A percentile compares a stretch with the other conserved stretches of the same genome.
Conservation (phyloP, 1,284 basidiomycete genomes). For the Tilletia caries region DNA sequence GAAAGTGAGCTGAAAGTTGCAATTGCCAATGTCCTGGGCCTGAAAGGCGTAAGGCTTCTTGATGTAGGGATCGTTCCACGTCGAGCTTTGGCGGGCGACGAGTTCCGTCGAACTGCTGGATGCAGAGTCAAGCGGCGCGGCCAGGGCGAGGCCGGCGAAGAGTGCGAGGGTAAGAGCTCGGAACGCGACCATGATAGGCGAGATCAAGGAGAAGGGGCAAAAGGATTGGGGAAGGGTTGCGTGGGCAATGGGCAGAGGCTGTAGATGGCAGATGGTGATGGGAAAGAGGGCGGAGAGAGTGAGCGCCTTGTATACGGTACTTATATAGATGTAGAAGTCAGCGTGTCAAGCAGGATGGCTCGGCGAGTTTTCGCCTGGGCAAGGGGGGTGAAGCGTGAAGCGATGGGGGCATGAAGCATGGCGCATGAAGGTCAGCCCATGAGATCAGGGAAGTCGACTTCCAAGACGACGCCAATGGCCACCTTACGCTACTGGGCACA, state of each 20-base stretch:
- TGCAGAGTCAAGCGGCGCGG: not conserved
- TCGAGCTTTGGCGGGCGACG: not conserved
- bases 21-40: not conserved
- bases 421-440: too few relatives aligned
- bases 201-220: not conserved
- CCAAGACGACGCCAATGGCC: too few relatives aligned
- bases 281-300: too few relatives aligned
- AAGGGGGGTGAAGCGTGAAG: too few relatives aligned
- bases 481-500: too few relatives aligned
- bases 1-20: slow-evolving; percentile 10
- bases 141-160: not conserved
- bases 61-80: slow-evolving; percentile 1
- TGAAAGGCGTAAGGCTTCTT: not conserved
- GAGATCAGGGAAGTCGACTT: too few relatives aligned
- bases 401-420: too few relatives aligned
- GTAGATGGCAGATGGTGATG: not conserved
- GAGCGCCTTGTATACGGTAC: too few relatives aligned
- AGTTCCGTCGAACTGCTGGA: not conserved
- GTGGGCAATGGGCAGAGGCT: not conserved
- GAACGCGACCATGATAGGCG: not conserved
- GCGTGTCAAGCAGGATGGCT: too few relatives aligned
- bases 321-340: too few relatives aligned
- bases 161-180: not conserved
- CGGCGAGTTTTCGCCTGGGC: too few relatives aligned
- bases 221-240: not conserved